A percentile compares a stretch with the other conserved stretches of the same genome.
These are phyloP conservation scores for Phytophthora gonapodyides DNA, from an alignment of 352 stramenopile genomes.

Conservation along the genomic window DNA sequence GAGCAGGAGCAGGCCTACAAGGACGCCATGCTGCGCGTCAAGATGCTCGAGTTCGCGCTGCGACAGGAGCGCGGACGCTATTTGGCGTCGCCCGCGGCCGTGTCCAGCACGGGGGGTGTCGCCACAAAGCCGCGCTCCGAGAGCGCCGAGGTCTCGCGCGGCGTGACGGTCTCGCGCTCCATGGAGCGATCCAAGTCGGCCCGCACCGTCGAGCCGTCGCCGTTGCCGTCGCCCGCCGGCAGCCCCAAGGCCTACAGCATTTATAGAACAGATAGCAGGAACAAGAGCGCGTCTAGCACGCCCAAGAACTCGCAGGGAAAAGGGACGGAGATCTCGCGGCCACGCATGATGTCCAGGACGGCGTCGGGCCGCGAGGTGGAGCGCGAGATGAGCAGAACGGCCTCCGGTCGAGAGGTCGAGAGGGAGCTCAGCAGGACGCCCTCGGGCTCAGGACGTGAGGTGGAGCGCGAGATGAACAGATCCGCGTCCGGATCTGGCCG, in stretches of 20 bases:
- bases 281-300: slow-evolving; percentile 38
- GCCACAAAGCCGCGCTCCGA: slow-evolving; percentile 29
- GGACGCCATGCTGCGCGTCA: slow-evolving; percentile 82
- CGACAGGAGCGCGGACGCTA: slow-evolving; percentile 81
- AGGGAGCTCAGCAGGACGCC: slow-evolving; percentile 57
- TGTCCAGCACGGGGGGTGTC: slow-evolving; percentile 46
- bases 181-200: slow-evolving; percentile 64
- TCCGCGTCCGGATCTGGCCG: slow-evolving; percentile 32
- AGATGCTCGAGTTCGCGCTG: slow-evolving; percentile 90
- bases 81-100: slow-evolving; percentile 69
- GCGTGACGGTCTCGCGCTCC: slow-evolving; percentile 59
- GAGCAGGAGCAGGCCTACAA: slow-evolving; percentile 87
- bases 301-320: slow-evolving; percentile 51
- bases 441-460: slow-evolving; percentile 44
- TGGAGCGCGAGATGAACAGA: slow-evolving; percentile 39
- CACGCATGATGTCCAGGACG: slow-evolving; percentile 70
- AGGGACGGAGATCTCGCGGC: slow-evolving; percentile 78
- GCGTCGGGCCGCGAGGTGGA: slow-evolving; percentile 49
- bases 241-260: slow-evolving; percentile 54
- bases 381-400: slow-evolving; percentile 31
- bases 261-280: slow-evolving; percentile 67
- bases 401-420: slow-evolving; percentile 44
- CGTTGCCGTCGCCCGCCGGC: slow-evolving; percentile 34
- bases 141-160: slow-evolving; percentile 50
- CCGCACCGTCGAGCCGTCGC: slow-evolving; percentile 46